Evolutionary conservation across 139 green algal species (phyloP).

Genomic region (Auxenochlorella pyrenoidosa): DNA sequence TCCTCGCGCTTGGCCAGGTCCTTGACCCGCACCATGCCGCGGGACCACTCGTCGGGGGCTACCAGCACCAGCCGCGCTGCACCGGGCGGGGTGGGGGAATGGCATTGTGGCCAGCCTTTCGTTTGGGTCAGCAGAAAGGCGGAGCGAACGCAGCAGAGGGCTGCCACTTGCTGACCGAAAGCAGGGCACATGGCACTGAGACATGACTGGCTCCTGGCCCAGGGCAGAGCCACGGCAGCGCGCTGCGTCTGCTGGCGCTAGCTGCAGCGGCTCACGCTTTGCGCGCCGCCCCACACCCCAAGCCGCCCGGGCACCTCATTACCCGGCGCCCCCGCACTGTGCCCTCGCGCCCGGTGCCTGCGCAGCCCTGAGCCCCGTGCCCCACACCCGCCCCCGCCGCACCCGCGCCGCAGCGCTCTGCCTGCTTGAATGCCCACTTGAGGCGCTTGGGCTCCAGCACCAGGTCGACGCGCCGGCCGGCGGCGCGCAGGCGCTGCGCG

Average conservation of each 20-base stretch:
- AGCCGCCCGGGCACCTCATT: no score
- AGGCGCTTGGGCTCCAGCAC: slow-evolving; percentile 93
- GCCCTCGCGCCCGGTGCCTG: background rate
- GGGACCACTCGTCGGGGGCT: slow-evolving; percentile 83
- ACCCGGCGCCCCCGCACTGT: background rate
- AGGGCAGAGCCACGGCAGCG: no score
- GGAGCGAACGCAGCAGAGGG: no score
- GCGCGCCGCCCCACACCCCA: no score
- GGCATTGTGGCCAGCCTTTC: no score
- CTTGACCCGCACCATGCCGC: slow-evolving; percentile 85
- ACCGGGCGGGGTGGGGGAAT: background rate
- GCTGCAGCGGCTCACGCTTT: no score
- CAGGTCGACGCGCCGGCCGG: slow-evolving; percentile 89
- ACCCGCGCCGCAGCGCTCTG: slow-evolving; percentile 38
- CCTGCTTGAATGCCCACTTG: slow-evolving; percentile 88
- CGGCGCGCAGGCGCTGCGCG: slow-evolving; percentile 71
- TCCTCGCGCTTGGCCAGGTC: slow-evolving; percentile 82
- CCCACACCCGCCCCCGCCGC: background rate
- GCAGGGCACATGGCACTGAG: no score
- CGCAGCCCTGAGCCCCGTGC: background rate
- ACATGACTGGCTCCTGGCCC: no score
- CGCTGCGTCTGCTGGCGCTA: no score
- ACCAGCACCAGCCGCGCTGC: slow-evolving; percentile 83
- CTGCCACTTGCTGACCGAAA: no score
- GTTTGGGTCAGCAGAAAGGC: no score